Conservation (phyloP, 306 rosid genomes). For the Cucurbita moschata region DNA sequence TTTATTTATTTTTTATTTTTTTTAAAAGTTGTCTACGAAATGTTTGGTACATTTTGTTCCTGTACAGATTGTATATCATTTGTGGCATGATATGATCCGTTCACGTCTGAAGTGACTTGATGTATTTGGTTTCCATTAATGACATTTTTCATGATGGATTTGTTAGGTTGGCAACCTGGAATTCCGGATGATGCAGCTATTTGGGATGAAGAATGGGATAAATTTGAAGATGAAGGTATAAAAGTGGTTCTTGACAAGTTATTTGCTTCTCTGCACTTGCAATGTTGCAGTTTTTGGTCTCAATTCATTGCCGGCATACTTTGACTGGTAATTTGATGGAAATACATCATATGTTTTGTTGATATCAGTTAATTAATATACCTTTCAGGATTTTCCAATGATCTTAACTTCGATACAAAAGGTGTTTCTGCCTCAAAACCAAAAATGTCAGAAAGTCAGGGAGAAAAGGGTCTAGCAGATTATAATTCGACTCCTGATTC, state of each 20-base stretch:
- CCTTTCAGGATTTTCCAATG: slow-evolving; percentile 70
- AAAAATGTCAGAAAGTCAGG: slow-evolving; percentile 15
- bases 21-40: not conserved
- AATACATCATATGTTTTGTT: not conserved
- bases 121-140: slow-evolving; percentile 16
- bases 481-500: slow-evolving; percentile 34
- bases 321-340: slow-evolving; percentile 11
- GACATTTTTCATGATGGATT: slow-evolving; percentile 15
- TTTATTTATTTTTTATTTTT: not conserved
- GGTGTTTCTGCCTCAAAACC: slow-evolving; percentile 20
- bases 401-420: slow-evolving; percentile 37
- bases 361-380: not conserved
- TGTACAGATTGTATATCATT: not conserved
- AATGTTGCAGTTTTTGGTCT: not conserved
- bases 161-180: slow-evolving; percentile 91
- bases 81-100: not conserved
- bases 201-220: slow-evolving; percentile 99
- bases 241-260: not conserved
- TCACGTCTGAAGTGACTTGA: not conserved
- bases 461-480: slow-evolving; percentile 33
- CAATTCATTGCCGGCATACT: not conserved
- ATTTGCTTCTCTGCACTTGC: not conserved
- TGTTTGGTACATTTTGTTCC: not conserved
- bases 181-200: slow-evolving; percentile 57
- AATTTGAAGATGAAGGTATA: slow-evolving; percentile 91